Evolutionary conservation across 345 rosid species (phyloP).

Genomic region (Eucalyptus sp.): DNA sequence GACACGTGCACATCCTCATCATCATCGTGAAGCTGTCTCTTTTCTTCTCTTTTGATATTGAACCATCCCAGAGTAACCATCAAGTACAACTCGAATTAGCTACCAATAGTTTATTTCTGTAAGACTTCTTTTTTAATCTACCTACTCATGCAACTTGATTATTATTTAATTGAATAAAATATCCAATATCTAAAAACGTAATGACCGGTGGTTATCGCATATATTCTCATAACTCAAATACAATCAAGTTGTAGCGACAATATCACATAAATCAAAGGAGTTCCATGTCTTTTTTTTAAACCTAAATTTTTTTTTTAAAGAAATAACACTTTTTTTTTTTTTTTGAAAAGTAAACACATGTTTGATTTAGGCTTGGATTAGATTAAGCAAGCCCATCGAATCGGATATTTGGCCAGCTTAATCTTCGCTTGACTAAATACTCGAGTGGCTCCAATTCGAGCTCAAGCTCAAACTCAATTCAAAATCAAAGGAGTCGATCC

Average conservation of each 20-base stretch:
- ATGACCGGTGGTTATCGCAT: too few species aligned
- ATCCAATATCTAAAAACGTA: too few species aligned
- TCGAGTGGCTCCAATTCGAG: background rate
- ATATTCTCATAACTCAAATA: background rate
- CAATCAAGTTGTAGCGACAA: background rate
- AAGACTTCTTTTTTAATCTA: too few species aligned
- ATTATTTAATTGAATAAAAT: too few species aligned
- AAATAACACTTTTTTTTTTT: background rate
- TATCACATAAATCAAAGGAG: background rate
- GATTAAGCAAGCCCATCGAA: background rate
- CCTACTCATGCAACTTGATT: too few species aligned
- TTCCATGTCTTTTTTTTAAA: background rate
- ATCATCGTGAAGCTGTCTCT: too few species aligned
- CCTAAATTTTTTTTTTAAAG: background rate
- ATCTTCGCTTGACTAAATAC: background rate
- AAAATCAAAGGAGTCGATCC: too few species aligned
- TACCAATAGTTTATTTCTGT: too few species aligned
- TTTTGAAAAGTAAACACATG: too few species aligned
- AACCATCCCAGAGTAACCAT: too few species aligned
- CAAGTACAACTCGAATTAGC: too few species aligned
- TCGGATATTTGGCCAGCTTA: background rate
- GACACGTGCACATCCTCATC: background rate
- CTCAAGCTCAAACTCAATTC: background rate
- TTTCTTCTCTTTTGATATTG: too few species aligned
- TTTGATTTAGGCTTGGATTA: background rate